A percentile compares a stretch with the other conserved stretches of the same genome.
These are phyloP conservation scores for Colletotrichum lini DNA, from an alignment of 2,329 filamentous ascomycete genomes.

Conservation along the genomic window DNA sequence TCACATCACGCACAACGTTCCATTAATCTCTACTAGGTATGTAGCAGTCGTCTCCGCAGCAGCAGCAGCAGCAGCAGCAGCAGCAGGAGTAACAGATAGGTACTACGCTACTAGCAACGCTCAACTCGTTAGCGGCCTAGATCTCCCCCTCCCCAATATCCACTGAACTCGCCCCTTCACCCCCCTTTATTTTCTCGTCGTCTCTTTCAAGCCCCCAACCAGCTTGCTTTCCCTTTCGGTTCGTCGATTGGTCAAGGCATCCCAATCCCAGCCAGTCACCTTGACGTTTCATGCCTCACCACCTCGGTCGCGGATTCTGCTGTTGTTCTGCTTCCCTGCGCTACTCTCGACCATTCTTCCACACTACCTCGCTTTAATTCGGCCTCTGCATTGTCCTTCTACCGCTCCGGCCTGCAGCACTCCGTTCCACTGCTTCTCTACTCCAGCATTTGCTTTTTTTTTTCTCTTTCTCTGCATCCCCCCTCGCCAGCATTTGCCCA, in stretches of 20 bases:
- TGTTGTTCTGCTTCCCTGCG: constrained; percentile 28
- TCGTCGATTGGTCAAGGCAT: constrained; percentile 44
- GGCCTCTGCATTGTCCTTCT: constrained; percentile 10
- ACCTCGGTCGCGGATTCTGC: constrained; percentile 49
- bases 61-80: background rate
- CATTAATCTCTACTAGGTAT: background rate
- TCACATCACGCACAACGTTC: background rate
- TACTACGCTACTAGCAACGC: background rate
- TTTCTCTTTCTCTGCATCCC: constrained; percentile 34
- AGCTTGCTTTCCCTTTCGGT: constrained; percentile 17
- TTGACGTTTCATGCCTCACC: constrained; percentile 51
- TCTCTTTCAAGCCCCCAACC: constrained; percentile 15
- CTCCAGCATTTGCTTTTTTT: constrained; percentile 38
- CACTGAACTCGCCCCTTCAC: constrained; percentile 25
- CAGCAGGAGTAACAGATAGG: no score
- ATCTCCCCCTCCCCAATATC: constrained; percentile 23
- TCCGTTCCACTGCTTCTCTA: constrained; percentile 30
- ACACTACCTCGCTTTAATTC: constrained; percentile 11
- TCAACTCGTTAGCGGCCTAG: constrained; percentile 30
- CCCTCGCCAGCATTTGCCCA: constrained; percentile 21
- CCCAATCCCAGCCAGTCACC: constrained; percentile 43
- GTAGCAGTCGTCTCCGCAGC: background rate
- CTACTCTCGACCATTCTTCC: constrained; percentile 7
- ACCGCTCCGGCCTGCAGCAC: constrained; percentile 25
- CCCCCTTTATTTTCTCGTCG: constrained; percentile 27